Base-by-base conservation (phyloP, 1,284 basidiomycete genomes). In the Pyrrhoderma noxium region DNA sequence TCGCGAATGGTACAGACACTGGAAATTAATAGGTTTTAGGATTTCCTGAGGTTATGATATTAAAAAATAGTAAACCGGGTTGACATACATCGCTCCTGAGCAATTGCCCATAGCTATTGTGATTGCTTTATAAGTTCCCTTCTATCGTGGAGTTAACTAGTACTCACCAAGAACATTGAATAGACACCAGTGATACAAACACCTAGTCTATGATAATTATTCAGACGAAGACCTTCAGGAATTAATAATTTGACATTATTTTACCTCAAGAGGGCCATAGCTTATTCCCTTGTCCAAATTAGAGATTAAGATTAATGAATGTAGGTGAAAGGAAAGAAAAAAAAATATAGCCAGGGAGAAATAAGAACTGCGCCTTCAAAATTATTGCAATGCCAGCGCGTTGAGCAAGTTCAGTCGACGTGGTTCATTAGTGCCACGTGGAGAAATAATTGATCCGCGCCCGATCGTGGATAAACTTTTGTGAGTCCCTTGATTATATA, bases 1-100 rank as follows among this genome's bases (percentile, higher is more conserved):
- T 77, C 53, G 80, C 73, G 70, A 93, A 93, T 8, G 90, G 90
- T 41, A 87, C 85, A 16, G 90, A 90, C 55, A 93, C 89, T 92
- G 57, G 11, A 43, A 8, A 39, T 8, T 47, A 7, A 25, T 18
- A 47, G n/a, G 54, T 54, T 44, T 54, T 47, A 41, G 37, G 40
- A 45, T 18, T 13, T 23, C 38, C 47, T 31, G 21, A n/a, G 16
- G 46, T 14, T 41, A 18, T 36, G 9, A 22, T 4, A 19, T 8
- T 8, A 16, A 38, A 21, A 9, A n/a, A 35, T n/a, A n/a, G n/a
- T n/a, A n/a, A n/a, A n/a, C n/a, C n/a, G 21, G 16, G 23, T 47
- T 56, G 11, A 11, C 27, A 11, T 68, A 93, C 91, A 65, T 69
- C 91, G 76, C 71, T 95, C 91, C 71, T 95, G 92, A 14, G 91